Base-by-base conservation (phyloP, 352 stramenopile genomes). In the Peronospora tabacina region DNA sequence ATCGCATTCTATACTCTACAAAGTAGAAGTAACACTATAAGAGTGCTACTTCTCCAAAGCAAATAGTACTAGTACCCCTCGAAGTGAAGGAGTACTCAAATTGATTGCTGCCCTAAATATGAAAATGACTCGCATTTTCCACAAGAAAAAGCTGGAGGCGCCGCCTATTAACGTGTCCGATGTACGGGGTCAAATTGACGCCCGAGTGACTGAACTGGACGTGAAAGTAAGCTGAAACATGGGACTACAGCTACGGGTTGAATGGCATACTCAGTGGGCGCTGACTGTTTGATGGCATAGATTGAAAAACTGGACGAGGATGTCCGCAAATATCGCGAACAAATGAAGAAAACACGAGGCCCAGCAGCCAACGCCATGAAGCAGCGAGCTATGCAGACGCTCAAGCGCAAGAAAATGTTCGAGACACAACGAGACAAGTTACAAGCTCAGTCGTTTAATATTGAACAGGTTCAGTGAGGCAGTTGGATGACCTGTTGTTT, bases 321-420 rank as follows among this genome's bases (percentile, higher is more conserved):
- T 54, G 61, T 93, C 32, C 69, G 72, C 49, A 90, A 89, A 49
- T 85, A 89, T 63, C 78, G 74, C 24, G 71, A 83, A 22, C 82
- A 93, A 75, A 89, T 93, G 80, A 70, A 73, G 6, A 91, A 89
- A 57, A 71, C 66, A 2, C 72, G 78, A 43, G 80, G 78, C 0
- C 70, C 76, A 3, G 82, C 77, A 5, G 48, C 81, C 16, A 88
- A 85, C n/a, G 55, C 68, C 0, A 68, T 93, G 45, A 93, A 93
- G 55, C 82, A 91, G 55, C 76, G 80, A 44, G 82, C 82, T 13
- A 83, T 93, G 56, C 80, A 88, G 52, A 87, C 77, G 51, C 77
- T 93, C 35, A 93, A 93, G 66, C 73, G 78, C 24, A 93, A 91
- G 69, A 93, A 93, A 54, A 93, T 93, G 82, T 87, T 88, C 43